Evolutionary conservation across 345 rosid genomes (phyloP), one percentile per base, ranked within the genome.

Genomic region (Moricandia arvensis): DNA sequence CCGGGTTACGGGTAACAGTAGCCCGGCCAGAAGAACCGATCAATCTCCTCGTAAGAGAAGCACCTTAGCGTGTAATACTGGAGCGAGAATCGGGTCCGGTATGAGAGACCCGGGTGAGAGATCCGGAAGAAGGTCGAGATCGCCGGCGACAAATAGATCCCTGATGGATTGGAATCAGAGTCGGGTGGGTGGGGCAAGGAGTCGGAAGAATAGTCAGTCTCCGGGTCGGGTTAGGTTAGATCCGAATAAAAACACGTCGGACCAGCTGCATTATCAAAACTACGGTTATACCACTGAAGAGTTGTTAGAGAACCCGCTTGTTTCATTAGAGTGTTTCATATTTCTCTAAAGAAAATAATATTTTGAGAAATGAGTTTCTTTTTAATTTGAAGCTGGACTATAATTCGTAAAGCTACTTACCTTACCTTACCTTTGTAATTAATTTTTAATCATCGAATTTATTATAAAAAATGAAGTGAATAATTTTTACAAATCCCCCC

Each of bases 301-400:
- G 73, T 82, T 90, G 12, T 81, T 91, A 24, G 93, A 91, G 69
- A 91, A 90, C 75, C 97, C 96, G 33, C 91, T 82, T 15, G 97
- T 93, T 9, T 89, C 97, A 1, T 71, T 93, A 62, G 98, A 91
- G 83, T 91, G 98, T n/a, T n/a, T n/a, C n/a, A n/a, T n/a, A n/a
- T n/a, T n/a, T n/a, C n/a, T n/a, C n/a, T n/a, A n/a, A n/a, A 35
- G 12, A 33, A 68, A 33, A 6, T n/a, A 68, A 21, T 17, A 67
- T 63, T 34, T 13, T 16, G 29, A 15, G 69, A 12, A 31, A 45
- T 30, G 11, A 4, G 6, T 57, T 6, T 11, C 6, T n/a, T 13
- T 55, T 38, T n/a, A 3, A 35, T 8, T 16, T 15, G 6, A 3
- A 58, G 15, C 7, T 4, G 26, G 47, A 31, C 18, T 67, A 4